Conservation (phyloP, 768 basidiomycete species). For the Phylloporus sp. region DNA sequence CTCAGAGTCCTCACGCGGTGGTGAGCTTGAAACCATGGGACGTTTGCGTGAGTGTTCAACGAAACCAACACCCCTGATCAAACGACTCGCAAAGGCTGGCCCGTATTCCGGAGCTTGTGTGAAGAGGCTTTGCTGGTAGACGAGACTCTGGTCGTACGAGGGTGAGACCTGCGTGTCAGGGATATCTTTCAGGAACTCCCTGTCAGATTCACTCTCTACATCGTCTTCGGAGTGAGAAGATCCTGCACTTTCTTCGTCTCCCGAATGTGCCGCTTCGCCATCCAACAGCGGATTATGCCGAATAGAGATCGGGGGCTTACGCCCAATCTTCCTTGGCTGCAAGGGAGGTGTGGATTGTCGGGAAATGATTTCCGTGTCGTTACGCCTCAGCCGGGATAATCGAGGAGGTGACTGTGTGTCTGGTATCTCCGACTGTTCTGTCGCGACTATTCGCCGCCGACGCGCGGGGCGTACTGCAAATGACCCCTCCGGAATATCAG, state of each 20-base stretch:
- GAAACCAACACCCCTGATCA: conserved; percentile 45
- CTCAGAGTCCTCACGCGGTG: conserved; percentile 46
- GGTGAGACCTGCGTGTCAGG: conserved; percentile 65
- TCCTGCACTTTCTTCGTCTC: conserved; percentile 71
- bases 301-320: conserved; percentile 32
- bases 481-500: conserved; percentile 36
- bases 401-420: conserved; percentile 28
- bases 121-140: conserved; percentile 69
- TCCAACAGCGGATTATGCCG: conserved; percentile 52
- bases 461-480: conserved; percentile 45
- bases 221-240: conserved; percentile 51
- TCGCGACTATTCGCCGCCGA: conserved; percentile 17
- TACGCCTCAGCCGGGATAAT: conserved; percentile 28
- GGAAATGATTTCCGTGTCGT: conserved; percentile 24
- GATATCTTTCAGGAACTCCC: conserved; percentile 59
- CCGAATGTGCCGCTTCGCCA: conserved; percentile 72
- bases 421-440: conserved; percentile 17
- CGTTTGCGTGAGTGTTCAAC: conserved; percentile 31
- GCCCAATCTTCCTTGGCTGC: conserved; percentile 20
- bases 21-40: conserved; percentile 55
- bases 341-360: conserved; percentile 18
- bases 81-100: conserved; percentile 58
- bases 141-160: conserved; percentile 68
- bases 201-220: conserved; percentile 62
- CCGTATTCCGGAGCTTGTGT: conserved; percentile 54